Evolutionary conservation across 2,329 filamentous ascomycete genomes (phyloP), one percentile per base, ranked within the genome.

Genomic region (Aspergillus sp.): DNA sequence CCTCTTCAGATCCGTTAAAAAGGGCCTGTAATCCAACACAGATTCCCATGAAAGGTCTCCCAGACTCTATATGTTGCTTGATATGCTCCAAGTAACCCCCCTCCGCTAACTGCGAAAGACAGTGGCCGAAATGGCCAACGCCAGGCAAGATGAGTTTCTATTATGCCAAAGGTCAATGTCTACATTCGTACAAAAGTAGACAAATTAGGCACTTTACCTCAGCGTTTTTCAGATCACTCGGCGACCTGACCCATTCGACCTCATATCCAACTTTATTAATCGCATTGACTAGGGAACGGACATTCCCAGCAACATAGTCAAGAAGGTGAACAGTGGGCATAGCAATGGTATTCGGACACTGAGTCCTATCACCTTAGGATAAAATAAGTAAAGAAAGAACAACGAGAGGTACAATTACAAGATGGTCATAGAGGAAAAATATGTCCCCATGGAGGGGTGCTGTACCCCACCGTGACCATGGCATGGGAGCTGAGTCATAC

Each of bases 1-100:
- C 84, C 67, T 98, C 93, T 37, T 82, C 81, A 0, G 93, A 97
- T 7, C 86, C 86, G 56, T 88, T 78, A 63, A 96, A 97, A 0
- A 98, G 75, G 1, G 88, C 89, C 70, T 98, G 93, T 12, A 97
- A 68, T 2, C 93, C 93, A 46, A 98, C 93, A 64, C 93, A 98
- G 62, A 98, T 95, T 44, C 87, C 90, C 85, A 98, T 94, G 66
- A 98, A 97, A 12, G 91, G 90, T 71, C 97, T 97, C n/a, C 90
- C 90, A 12, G 86, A 80, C 45, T 83, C 77, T 60, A 98, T 90
- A 73, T 97, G 90, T 55, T 83, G 77, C 57, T 78, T 82, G 55
- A 98, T 85, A 7, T 90, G 87, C 50, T 88, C 86, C 47, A 91
- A 75, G 70, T 90, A 98, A 54, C 87, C 88, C 33, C 89, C 88